Percentiles rank a stretch among this genome's conserved stretches.
phyloP scores from a whole-genome alignment of 345 rosid genomes.

The Conringia planisiliqua region DNA sequence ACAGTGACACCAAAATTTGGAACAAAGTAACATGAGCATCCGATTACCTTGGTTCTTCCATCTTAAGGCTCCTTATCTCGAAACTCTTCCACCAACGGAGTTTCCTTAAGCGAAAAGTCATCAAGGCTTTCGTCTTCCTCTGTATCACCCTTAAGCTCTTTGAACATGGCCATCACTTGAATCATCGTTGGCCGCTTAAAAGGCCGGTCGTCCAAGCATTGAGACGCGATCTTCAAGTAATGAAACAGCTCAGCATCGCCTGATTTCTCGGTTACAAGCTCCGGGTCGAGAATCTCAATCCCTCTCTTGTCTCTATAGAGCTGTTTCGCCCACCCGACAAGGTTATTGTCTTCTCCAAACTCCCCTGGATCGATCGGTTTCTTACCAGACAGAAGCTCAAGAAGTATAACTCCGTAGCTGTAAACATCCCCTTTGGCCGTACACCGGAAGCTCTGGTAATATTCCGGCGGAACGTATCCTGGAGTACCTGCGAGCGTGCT shows the following conservation, averaged over 20 bases:
- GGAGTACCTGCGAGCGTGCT: conserved; percentile 99
- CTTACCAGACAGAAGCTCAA: conserved; percentile 93
- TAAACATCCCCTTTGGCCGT: conserved; percentile 95
- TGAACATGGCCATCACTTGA: conserved; percentile 95
- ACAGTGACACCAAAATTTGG: conserved; percentile 15
- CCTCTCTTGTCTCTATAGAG: conserved; percentile 65
- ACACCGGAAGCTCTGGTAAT: conserved; percentile 96
- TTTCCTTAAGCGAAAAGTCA: conserved; percentile 67
- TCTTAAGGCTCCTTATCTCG: conserved; percentile 41
- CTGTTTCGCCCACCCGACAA: conserved; percentile 95
- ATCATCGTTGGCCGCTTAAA: conserved; percentile 87
- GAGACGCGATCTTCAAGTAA: conserved; percentile 72
- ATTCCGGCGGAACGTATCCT: conserved; percentile 97
- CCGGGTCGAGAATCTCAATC: conserved; percentile 64
- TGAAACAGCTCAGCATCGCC: conserved; percentile 65
- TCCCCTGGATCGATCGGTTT: conserved; percentile 78
- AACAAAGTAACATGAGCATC: not conserved
- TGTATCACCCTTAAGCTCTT: conserved; percentile 84
- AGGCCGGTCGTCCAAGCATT: conserved; percentile 92
- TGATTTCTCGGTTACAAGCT: conserved; percentile 43
- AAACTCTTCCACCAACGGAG: conserved; percentile 50
- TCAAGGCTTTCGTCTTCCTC: conserved; percentile 73
- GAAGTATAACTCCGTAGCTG: conserved; percentile 87
- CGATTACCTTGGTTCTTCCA: not conserved
- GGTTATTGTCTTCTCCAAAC: conserved; percentile 91